Percentiles rank a stretch among this genome's conserved stretches.
phyloP scores from a whole-genome alignment of 202 grass and related monocot genomes.

The Carex arenaria region DNA sequence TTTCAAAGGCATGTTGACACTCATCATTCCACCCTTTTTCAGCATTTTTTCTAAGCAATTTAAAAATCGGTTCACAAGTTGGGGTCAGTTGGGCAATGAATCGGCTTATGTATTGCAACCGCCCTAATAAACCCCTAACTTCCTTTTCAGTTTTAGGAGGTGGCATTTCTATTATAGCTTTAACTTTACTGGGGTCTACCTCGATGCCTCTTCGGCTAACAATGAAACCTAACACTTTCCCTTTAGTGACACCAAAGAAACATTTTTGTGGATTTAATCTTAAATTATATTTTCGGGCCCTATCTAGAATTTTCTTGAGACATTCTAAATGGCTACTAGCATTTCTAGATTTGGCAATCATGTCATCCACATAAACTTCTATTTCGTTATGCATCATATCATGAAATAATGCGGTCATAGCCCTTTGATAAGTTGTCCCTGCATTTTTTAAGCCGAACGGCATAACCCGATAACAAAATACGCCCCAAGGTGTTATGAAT shows the following conservation, averaged over 20 bases:
- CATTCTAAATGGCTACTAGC: background rate
- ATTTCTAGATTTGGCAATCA: too few relatives aligned
- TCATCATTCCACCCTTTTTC: too few relatives aligned
- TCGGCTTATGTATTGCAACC: background rate
- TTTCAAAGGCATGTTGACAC: too few relatives aligned
- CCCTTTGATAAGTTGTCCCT: background rate
- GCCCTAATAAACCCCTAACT: background rate
- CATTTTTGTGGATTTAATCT: background rate
- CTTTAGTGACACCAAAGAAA: background rate
- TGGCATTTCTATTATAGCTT: too few relatives aligned
- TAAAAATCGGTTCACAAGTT: background rate
- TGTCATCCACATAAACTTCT: too few relatives aligned
- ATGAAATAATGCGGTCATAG: background rate
- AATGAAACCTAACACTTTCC: background rate
- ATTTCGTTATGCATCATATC: background rate
- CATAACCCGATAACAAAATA: too few relatives aligned
- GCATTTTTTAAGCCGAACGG: background rate
- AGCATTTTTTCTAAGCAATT: background rate
- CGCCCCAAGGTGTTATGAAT: too few relatives aligned
- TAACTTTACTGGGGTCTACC: background rate
- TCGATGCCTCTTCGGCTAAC: background rate
- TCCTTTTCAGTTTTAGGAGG: background rate
- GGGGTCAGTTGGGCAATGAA: background rate
- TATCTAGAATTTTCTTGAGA: background rate
- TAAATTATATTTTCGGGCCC: background rate